Evolutionary conservation across 2,329 filamentous ascomycete species (phyloP).

Genomic region (Clarireedia hainanense): DNA sequence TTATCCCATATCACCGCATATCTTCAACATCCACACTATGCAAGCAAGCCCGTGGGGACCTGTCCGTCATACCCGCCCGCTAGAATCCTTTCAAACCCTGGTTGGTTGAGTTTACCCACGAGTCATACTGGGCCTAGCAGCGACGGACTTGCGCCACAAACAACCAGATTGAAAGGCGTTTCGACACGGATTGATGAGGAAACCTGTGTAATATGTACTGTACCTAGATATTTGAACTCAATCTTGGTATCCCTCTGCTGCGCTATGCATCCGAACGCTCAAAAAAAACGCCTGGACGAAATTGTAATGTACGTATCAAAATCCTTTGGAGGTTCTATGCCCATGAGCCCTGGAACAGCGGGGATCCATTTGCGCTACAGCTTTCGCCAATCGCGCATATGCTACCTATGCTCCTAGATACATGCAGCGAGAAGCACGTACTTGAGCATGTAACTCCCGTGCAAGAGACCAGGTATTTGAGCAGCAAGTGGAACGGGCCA

Average conservation of each 20-base stretch:
- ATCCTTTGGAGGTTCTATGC: too few relatives aligned
- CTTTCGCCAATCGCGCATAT: too few relatives aligned
- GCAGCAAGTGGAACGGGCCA: too few relatives aligned
- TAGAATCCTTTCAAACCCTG: constrained; percentile 1
- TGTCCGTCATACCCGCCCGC: constrained; percentile 10
- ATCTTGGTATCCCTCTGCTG: not conserved
- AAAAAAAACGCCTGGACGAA: not conserved
- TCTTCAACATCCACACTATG: constrained; percentile 3
- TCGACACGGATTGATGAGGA: not conserved
- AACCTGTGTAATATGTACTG: not conserved
- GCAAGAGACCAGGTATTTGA: too few relatives aligned
- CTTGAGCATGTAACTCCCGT: too few relatives aligned
- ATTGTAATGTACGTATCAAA: not conserved
- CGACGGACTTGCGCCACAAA: not conserved
- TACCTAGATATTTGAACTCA: not conserved
- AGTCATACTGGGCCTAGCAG: constrained; percentile 1
- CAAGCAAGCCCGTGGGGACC: constrained; percentile 9
- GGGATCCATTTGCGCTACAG: too few relatives aligned
- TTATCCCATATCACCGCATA: constrained; percentile 3
- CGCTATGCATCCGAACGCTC: not conserved
- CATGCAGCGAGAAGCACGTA: too few relatives aligned
- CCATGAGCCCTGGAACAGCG: too few relatives aligned
- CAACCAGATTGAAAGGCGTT: too few relatives aligned
- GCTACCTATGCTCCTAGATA: too few relatives aligned
- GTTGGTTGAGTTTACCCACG: not conserved